Percentiles rank a stretch among this genome's conserved stretches.
These are phyloP conservation scores for Sanghuangporus baumii DNA, from an alignment of 1,284 basidiomycete genomes.

Conservation along the genomic window DNA sequence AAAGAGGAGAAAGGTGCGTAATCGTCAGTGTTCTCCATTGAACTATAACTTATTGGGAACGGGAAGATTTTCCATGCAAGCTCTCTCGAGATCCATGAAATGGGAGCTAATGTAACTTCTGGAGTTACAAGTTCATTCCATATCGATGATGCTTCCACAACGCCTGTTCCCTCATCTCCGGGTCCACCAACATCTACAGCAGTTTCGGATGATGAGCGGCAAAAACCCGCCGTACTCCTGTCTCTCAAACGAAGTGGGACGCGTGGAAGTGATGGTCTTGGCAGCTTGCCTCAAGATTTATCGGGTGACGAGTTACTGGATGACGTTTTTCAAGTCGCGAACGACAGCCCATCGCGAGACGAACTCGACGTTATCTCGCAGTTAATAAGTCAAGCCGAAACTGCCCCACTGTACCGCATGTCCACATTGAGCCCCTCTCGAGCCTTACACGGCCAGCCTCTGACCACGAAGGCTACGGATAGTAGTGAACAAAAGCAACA, in stretches of 20 bases:
- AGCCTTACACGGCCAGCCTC: neutral
- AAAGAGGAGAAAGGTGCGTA: conserved; percentile 15
- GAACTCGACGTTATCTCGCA: conserved; percentile 15
- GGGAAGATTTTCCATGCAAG: neutral
- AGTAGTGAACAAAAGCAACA: neutral
- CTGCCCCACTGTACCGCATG: neutral
- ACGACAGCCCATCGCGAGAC: neutral
- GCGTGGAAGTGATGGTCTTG: neutral
- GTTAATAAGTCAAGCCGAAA: neutral
- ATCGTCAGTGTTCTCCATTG: neutral
- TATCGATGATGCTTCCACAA: neutral
- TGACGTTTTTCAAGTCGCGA: neutral
- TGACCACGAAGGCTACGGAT: neutral
- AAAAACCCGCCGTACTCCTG: neutral
- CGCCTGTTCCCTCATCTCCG: neutral
- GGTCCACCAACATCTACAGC: neutral
- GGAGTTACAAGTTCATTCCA: neutral
- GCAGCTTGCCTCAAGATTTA: neutral
- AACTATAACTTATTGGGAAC: neutral
- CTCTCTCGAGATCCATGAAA: neutral
- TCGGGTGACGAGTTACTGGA: neutral
- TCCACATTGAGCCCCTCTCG: neutral
- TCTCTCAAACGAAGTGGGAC: neutral
- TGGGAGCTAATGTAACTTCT: neutral
- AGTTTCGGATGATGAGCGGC: neutral